Base-by-base conservation (phyloP, 768 basidiomycete species). In the Butyriboletus loyo region DNA sequence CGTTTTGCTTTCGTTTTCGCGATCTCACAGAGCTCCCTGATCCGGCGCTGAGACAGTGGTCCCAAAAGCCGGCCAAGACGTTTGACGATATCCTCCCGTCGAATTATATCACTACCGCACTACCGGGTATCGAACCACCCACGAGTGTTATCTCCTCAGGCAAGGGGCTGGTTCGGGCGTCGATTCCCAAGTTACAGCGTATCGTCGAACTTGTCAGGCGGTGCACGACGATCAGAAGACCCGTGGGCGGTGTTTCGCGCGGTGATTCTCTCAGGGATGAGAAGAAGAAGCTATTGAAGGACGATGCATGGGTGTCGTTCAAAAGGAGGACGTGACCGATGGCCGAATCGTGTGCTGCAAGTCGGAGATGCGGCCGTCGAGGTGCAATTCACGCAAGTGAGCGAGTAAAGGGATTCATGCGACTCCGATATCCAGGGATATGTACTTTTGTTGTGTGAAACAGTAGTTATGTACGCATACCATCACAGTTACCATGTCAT, bases 61-160 rank as follows among this genome's bases (percentile, higher is more conserved):
- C 60, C 13, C 41, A 43, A n/a, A 57, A 45, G n/a, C 62, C 65
- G 1, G 54, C 65, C 35, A 62, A 67, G 41, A 75, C 77, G 5
- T 82, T 82, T 56, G 67, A 69, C 35, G 77, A 81, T 36, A 74
- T 82, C 19, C 67, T 82, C 10, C 77, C 81, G 2, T 48, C 75
- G 5, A 58, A 69, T 8, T 67, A 74, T n/a, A 80, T 83, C 51
- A 71, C 78, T 3, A 63, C 75, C 0, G 69, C 69, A 3, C 43
- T 52, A 22, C 52, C 64, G 6, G 43, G 30, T 68, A 2, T 55
- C 68, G 27, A 49, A 36, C 37, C 49, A 32, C 60, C 54, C 14
- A 50, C 59, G 21, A 14, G 35, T 4, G 19, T 30, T 3, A 3
- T 52, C 4, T 21, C 46, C 63, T 73, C 58, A 59, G 65, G 13